Conservation (phyloP, 2,329 filamentous ascomycete species). For the Plenodomus lindquistii region DNA sequence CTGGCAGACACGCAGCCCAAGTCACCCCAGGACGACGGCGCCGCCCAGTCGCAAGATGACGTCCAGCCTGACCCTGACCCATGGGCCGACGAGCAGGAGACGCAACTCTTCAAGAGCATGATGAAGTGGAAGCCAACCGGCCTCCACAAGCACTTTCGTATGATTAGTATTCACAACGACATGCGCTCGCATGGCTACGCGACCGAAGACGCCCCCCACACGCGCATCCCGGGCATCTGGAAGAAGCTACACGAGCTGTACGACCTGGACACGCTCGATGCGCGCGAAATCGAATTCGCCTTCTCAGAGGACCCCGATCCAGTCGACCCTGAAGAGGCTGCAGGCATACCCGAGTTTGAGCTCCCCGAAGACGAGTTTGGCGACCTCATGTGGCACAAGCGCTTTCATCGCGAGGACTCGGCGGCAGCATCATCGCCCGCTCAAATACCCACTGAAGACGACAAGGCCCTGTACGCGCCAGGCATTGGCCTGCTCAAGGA, state of each 20-base stretch:
- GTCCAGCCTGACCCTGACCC: constrained; percentile 67
- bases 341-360: constrained; percentile 44
- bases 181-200: constrained; percentile 64
- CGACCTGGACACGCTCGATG: constrained; percentile 82
- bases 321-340: constrained; percentile 42
- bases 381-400: constrained; percentile 49
- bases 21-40: constrained; percentile 43
- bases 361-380: constrained; percentile 51
- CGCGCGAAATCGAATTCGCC: constrained; percentile 69
- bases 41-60: constrained; percentile 59
- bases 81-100: constrained; percentile 96
- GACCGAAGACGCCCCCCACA: constrained; percentile 72
- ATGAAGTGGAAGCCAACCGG: constrained; percentile 95
- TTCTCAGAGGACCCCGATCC: constrained; percentile 62
- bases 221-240: constrained; percentile 90
- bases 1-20: constrained; percentile 46
- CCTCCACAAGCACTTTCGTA: constrained; percentile 62
- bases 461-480: constrained; percentile 37
- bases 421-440: constrained; percentile 35
- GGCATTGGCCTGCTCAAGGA: constrained; percentile 41
- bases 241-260: constrained; percentile 81
- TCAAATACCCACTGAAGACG: constrained; percentile 34
- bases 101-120: constrained; percentile 87
- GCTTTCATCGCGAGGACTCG: constrained; percentile 38
- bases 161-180: constrained; percentile 49